These are phyloP conservation scores for Xylaria sp. DNA, from an alignment of 495 filamentous ascomycete genomes.

Conservation along the genomic window DNA sequence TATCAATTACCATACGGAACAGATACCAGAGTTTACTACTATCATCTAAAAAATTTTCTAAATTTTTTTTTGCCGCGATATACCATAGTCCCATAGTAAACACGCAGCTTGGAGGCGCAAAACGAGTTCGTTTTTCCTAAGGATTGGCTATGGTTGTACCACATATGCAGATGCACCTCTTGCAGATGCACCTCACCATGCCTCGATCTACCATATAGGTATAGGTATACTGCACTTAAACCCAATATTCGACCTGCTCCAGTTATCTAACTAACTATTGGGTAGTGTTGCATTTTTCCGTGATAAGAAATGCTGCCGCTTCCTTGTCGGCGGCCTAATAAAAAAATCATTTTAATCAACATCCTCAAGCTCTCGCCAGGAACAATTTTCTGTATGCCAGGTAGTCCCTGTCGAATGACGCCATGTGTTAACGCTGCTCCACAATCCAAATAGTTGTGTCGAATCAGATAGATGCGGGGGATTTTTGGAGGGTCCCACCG, in stretches of 20 bases:
- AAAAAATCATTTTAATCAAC: background rate
- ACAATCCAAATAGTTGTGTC: background rate
- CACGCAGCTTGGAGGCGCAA: background rate
- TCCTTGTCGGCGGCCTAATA: background rate
- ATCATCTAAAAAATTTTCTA: too few species aligned
- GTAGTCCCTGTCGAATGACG: constrained; percentile 18
- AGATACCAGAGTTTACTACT: too few species aligned
- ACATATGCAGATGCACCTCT: constrained; percentile 10
- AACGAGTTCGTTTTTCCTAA: background rate
- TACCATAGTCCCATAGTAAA: too few species aligned
- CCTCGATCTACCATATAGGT: background rate
- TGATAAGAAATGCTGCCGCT: background rate
- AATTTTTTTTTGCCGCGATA: too few species aligned
- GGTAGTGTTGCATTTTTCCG: background rate
- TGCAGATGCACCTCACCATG: background rate
- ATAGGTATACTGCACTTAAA: background rate
- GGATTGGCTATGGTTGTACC: background rate
- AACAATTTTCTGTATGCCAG: background rate
- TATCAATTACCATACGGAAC: too few species aligned
- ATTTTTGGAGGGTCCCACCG: background rate
- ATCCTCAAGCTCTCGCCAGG: background rate
- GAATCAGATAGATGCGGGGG: background rate
- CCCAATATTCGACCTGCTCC: background rate
- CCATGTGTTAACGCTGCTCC: background rate
- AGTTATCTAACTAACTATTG: background rate